Base-by-base conservation (phyloP, 2,329 filamentous ascomycete genomes). In the Myriosclerotinia duriaeana region DNA sequence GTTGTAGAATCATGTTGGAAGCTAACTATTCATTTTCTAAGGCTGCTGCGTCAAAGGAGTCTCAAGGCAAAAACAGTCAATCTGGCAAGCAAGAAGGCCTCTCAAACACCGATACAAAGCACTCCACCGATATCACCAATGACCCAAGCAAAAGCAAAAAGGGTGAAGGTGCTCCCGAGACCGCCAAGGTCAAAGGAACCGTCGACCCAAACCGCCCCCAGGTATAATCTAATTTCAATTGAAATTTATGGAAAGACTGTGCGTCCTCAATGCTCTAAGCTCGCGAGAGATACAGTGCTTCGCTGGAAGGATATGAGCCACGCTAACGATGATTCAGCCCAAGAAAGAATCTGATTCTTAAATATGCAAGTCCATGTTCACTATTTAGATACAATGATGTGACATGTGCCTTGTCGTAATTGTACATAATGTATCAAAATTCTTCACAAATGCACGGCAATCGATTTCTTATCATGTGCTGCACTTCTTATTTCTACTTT, bases 141-240 rank as follows among this genome's bases (percentile, higher is more conserved):
- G 76, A 81, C 60, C 72, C 78, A 7, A 78, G 78, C 46, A 83
- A 83, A 78, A 84, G 80, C 74, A 82, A 81, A 73, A 87, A 87
- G 78, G 77, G 78, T n/a, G 84, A 87, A 76, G 85, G 84, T 40
- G 76, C 78, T 61, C 80, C 81, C 40, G 84, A 87, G 58, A 81
- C 83, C 14, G 82, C 84, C 30, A 87, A 87, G 74, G 69, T 79
- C 36, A 81, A 82, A 74, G 82, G 82, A 42, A 81, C 82, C 14
- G 77, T 84, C 60, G 77, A 80, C 48, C 74, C 67, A 67, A 69
- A 70, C 30, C 66, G 71, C 58, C 56, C 67, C 53, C 72, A 74
- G 68, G 71, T 72, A 73, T 75, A 72, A 66, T 12, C 59, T 40
- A 54, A 26, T 38, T 69, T 26, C 30, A 60, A 55, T 55, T 62